Conservation (phyloP, 2,329 filamentous ascomycete species). For the Nemania sp. region DNA sequence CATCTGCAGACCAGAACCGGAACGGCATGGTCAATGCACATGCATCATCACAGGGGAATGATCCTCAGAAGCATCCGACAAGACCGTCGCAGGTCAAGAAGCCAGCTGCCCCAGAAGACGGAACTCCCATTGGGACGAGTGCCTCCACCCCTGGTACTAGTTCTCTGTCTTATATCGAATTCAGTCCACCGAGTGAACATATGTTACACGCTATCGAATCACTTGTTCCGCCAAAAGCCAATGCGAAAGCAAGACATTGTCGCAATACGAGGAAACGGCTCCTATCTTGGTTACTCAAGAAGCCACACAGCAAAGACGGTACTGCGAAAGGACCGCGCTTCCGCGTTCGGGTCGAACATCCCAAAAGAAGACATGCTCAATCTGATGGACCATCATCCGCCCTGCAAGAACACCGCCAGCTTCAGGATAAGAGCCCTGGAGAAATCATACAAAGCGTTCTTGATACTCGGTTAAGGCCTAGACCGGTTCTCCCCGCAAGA, state of each 20-base stretch:
- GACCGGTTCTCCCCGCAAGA: slow-evolving; percentile 14
- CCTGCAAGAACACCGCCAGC: slow-evolving; percentile 8
- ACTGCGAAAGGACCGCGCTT: not conserved
- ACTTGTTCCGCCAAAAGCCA: slow-evolving; percentile 21
- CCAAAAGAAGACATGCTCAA: slow-evolving; percentile 23
- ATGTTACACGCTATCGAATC: slow-evolving; percentile 24
- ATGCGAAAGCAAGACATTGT: slow-evolving; percentile 20
- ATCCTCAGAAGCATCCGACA: not conserved
- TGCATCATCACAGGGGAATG: slow-evolving; percentile 8
- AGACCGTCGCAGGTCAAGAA: slow-evolving; percentile 9
- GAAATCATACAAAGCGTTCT: slow-evolving; percentile 22
- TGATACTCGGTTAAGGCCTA: slow-evolving; percentile 10
- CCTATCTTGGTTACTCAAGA: slow-evolving; percentile 36
- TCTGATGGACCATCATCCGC: slow-evolving; percentile 6
- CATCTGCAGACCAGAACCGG: slow-evolving; percentile 51
- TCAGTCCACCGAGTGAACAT: slow-evolving; percentile 26
- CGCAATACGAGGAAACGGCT: slow-evolving; percentile 26
- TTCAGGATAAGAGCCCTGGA: slow-evolving; percentile 16
- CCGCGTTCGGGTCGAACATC: slow-evolving; percentile 16
- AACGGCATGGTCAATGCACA: slow-evolving; percentile 22
- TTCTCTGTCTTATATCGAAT: slow-evolving; percentile 33
- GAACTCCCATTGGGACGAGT: slow-evolving; percentile 12
- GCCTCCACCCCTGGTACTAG: slow-evolving; percentile 24
- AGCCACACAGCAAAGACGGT: slow-evolving; percentile 14
- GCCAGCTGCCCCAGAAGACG: slow-evolving; percentile 26